Evolutionary conservation across 805 yeast genomes (phyloP).

Genomic region (Yarrowia sp.): DNA sequence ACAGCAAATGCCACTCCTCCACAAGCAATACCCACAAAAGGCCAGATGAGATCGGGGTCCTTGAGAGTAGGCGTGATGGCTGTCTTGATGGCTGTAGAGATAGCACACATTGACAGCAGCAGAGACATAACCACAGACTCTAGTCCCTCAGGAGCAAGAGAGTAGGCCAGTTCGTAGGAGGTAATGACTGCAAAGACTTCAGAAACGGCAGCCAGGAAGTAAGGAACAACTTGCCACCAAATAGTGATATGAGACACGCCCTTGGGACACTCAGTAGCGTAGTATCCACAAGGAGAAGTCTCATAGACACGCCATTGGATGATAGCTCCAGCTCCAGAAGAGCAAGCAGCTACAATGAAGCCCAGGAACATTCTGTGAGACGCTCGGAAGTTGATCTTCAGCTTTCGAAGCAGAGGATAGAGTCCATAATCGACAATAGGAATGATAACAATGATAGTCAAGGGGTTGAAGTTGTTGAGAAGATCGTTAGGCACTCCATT

Average conservation of each 20-base stretch:
- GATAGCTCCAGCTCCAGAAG: constrained; percentile 52
- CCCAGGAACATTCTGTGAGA: constrained; percentile 49
- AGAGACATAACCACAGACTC: constrained; percentile 51
- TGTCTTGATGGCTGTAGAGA: constrained; percentile 46
- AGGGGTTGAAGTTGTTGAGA: constrained; percentile 54
- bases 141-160: constrained; percentile 51
- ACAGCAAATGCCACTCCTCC: constrained; percentile 42
- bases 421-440: constrained; percentile 50
- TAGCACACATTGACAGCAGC: constrained; percentile 33
- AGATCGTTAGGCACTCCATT: constrained; percentile 57
- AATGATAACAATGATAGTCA: constrained; percentile 52
- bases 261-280: constrained; percentile 31
- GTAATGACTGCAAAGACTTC: constrained; percentile 55
- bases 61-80: constrained; percentile 44
- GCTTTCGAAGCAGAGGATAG: constrained; percentile 49
- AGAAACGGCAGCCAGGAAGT: constrained; percentile 49
- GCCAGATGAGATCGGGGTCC: constrained; percentile 47
- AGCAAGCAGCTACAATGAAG: constrained; percentile 47
- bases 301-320: constrained; percentile 50
- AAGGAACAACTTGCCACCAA: constrained; percentile 40
- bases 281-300: constrained; percentile 51
- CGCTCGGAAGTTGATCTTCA: constrained; percentile 46
- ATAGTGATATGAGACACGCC: constrained; percentile 40
- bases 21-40: constrained; percentile 44
- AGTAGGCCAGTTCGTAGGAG: constrained; percentile 55